Base-by-base conservation (phyloP, 108 stramenopile genomes). In the Cyclostephanos invisitatus region DNA sequence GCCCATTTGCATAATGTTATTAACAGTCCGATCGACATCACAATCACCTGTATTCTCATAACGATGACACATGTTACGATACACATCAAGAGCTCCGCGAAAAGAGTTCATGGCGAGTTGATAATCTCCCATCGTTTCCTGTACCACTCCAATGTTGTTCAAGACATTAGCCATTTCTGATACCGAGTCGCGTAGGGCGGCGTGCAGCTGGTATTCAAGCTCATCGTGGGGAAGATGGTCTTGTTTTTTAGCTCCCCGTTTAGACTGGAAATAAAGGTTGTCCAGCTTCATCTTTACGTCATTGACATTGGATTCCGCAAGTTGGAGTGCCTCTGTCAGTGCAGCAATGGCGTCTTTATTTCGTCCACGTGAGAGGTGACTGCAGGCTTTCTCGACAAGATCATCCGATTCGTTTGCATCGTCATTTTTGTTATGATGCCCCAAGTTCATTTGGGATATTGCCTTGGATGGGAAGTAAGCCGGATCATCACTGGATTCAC, bases 61-160 rank as follows among this genome's bases (percentile, higher is more conserved):
- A 15, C 79, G 42, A 64, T 69, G 72, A 56, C 73, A 73, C 42
- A 64, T 73, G 64, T 63, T 62, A 44, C 80, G 61, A 60, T 81
- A 81, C 37, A 74, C 58, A 57, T 74, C 73, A 12, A 81, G 73
- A 27, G 80, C 80, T 55, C 74, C 80, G 8, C 63, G 66, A 38
- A 74, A 81, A 14, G 80, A 66, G 47, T 65, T 71, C 69, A 74
- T 50, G 7, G 73, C 80, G 25, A 54, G 42, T 17, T 70, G 63
- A 55, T 60, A 62, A 48, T 81, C 63, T 21, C 72, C 68, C 35
- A 71, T 70, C 51, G 74, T 32, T 42, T 81, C 80, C 18, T 74
- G 60, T 8, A 81, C 80, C 9, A 81, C 80, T 32, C 80, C 80
- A 38, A 81, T 74, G 37, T 81, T 81, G 63, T 74, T 81, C 28